Base-by-base conservation (phyloP, 495 filamentous ascomycete genomes). In the Bryoglossum gracile region DNA sequence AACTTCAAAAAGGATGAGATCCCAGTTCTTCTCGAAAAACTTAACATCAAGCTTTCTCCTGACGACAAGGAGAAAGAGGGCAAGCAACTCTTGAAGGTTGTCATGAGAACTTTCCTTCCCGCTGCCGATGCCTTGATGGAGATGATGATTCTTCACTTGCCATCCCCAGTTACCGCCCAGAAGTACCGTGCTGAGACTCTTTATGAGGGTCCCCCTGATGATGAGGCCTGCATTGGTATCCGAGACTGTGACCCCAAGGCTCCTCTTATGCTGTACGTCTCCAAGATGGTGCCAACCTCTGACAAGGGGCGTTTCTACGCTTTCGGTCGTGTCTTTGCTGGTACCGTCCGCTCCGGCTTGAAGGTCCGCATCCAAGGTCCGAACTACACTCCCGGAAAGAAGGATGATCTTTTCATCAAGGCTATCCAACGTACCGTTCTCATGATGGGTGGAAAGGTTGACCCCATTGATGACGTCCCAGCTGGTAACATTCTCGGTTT, bases 241-340 rank as follows among this genome's bases (percentile, higher is more conserved):
- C 88, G 90, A 43, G 90, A 96, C 78, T 97, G 92, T 75, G 85
- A 97, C 69, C 77, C 90, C 71, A 95, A 92, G 77, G 92, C 80
- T 63, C 87, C 90, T 62, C 92, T 99, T 68, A 99, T 99, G 92
- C 78, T 97, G 55, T 99, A 99, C 82, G 90, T 99, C 71, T 99
- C 92, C 65, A 99, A 99, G 85, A 99, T 99, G 92, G 94, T 99
- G 59, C 92, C 92, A 62, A 97, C 92, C 54, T 91, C 89, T 65
- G 92, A 99, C 67, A 97, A 96, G 83, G 94, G 92, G 72, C 91
- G 92, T 76, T 99, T 99, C 88, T 99, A 95, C 76, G 92, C 92
- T 70, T 99, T 99, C 77, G 92, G 92, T 73, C 94, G 92, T 89
- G 92, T 99, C 71, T 99, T 97, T 81, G 72, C 94, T 55, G 92